Conservation (phyloP, 768 basidiomycete genomes). For the Boletus rufocinnamomeus region DNA sequence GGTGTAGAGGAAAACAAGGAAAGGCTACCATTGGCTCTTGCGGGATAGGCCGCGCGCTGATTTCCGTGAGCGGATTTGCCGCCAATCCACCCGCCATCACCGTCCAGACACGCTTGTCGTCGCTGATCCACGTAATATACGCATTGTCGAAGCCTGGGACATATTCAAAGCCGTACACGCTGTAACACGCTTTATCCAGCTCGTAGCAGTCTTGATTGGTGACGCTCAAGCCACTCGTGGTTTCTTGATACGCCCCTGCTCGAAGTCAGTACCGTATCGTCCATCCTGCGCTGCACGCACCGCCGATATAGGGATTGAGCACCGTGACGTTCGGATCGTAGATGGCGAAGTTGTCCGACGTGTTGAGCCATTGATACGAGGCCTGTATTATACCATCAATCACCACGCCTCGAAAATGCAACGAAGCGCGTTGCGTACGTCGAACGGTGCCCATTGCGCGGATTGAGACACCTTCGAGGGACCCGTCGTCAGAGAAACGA, state of each 20-base stretch:
- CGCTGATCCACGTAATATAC: conserved; percentile 73
- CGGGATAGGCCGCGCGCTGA: conserved; percentile 59
- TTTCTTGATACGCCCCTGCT: conserved; percentile 41
- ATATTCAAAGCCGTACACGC: conserved; percentile 59
- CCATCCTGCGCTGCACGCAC: conserved; percentile 20
- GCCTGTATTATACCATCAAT: conserved; percentile 34
- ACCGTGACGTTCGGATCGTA: conserved; percentile 39
- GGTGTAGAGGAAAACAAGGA: neutral
- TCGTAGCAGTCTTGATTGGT: conserved; percentile 50
- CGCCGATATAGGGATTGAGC: conserved; percentile 48
- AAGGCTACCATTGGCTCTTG: conserved; percentile 64
- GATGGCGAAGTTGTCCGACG: conserved; percentile 36
- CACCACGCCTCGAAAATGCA: neutral
- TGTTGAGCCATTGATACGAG: conserved; percentile 44
- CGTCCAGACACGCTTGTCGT: conserved; percentile 58
- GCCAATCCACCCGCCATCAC: conserved; percentile 50
- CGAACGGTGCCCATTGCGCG: conserved; percentile 45
- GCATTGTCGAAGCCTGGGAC: conserved; percentile 48
- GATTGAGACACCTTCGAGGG: conserved; percentile 51
- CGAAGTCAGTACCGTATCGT: conserved; percentile 6
- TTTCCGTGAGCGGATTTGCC: conserved; percentile 51
- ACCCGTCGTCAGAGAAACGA: conserved; percentile 12
- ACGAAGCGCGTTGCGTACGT: conserved; percentile 25
- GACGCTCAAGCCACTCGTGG: conserved; percentile 37
- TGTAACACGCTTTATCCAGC: conserved; percentile 41